A percentile compares a stretch with the other conserved stretches of the same genome.
phyloP scores from a whole-genome alignment of 306 rosid species.

The Glycyrrhiza uralensis region DNA sequence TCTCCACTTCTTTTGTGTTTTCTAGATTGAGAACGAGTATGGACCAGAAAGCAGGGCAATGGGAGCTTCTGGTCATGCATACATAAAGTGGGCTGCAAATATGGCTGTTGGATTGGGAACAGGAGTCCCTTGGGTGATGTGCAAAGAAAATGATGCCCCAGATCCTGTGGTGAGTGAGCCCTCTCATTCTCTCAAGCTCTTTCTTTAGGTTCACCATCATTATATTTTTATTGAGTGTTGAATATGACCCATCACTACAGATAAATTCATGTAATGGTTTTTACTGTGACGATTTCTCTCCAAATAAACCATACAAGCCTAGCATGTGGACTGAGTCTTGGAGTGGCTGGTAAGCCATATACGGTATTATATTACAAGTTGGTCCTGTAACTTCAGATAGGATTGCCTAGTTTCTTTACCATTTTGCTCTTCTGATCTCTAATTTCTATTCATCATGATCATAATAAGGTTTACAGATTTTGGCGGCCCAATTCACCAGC shows the following conservation, averaged over 20 bases:
- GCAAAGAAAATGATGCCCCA: constrained; percentile 98
- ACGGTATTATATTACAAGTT: not conserved
- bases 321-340: constrained; percentile 94
- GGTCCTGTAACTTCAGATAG: not conserved
- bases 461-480: constrained; percentile 80
- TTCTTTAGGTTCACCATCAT: not conserved
- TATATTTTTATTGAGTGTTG: constrained; percentile 13
- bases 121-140: constrained; percentile 99
- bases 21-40: constrained; percentile 89
- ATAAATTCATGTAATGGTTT: constrained; percentile 92
- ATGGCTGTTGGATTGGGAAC: constrained; percentile 89
- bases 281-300: constrained; percentile 83
- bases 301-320: constrained; percentile 95
- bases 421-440: not conserved
- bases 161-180: constrained; percentile 85
- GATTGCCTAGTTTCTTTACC: constrained; percentile 2
- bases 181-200: constrained; percentile 1
- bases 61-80: constrained; percentile 78
- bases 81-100: constrained; percentile 85
- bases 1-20: not conserved
- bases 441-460: not conserved
- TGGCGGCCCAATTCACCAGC: constrained; percentile 72
- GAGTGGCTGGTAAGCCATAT: constrained; percentile 86
- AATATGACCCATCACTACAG: constrained; percentile 39
- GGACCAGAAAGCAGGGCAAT: constrained; percentile 59